Evolutionary conservation across 164 flowering plant species (phyloP).

Genomic region (Magnolia sinica): DNA sequence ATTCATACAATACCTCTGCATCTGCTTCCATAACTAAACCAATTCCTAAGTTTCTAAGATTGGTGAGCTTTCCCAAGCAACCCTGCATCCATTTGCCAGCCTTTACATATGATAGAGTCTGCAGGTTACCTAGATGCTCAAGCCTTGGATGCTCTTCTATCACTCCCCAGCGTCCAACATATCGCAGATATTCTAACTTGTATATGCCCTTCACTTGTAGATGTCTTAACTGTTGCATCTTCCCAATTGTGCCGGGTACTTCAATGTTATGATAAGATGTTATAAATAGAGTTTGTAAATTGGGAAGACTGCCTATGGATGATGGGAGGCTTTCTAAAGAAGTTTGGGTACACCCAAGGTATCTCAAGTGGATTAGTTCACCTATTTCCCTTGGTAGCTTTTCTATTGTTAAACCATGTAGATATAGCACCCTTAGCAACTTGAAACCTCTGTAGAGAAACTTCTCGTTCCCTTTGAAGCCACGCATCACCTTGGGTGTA

Average conservation of each 20-base stretch:
- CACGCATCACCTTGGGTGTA: not conserved
- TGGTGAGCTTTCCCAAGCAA: not conserved
- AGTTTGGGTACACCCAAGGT: not conserved
- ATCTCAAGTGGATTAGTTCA: not conserved
- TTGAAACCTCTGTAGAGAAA: not conserved
- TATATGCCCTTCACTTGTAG: not conserved
- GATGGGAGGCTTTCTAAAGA: conserved; percentile 1
- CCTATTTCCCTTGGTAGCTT: not conserved
- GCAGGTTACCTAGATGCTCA: not conserved
- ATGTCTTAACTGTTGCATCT: conserved; percentile 1
- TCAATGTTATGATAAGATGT: not conserved
- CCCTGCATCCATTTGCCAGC: not conserved
- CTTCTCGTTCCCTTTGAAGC: not conserved
- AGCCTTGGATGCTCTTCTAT: not conserved
- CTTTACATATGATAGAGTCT: not conserved
- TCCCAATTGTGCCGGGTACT: not conserved
- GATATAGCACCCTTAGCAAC: not conserved
- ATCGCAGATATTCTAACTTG: not conserved
- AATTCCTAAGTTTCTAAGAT: conserved; percentile 4
- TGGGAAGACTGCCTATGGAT: conserved; percentile 5
- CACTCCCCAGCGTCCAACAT: not conserved
- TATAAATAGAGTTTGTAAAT: conserved; percentile 3
- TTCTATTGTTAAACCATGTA: not conserved
- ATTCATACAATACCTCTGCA: not conserved
- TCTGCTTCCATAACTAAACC: not conserved